Evolutionary conservation across 495 filamentous ascomycete species (phyloP), one percentile per base, ranked within the genome.

Genomic region (Xylaria intraflava): DNA sequence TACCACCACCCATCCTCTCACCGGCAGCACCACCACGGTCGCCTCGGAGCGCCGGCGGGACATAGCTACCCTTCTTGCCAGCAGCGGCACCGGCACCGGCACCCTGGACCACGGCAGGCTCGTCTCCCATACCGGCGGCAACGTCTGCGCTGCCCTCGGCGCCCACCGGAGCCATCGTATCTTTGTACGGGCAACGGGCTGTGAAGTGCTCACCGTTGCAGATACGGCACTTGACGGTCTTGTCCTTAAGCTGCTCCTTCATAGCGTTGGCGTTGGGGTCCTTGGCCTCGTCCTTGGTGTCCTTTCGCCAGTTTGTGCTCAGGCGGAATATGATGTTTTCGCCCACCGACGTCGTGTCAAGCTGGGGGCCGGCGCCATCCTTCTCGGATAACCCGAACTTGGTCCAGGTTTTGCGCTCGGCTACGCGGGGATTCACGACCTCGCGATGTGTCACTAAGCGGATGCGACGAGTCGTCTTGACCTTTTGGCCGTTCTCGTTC

Each of bases 191-290:
- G 60, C 86, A 98, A 65, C 92, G 83, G 27, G 92, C 90, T 2
- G 93, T 98, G 76, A 96, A 98, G 79, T 98, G 93, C 75, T 97
- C 94, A 59, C 94, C 93, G 69, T 83, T 87, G 74, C 93, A 98
- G 67, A 98, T 97, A 77, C 93, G 84, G 73, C 93, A 98, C 80
- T 96, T 96, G 75, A 98, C 94, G 80, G 95, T 95, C 82, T 95
- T 95, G 73, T 96, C 89, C 83, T 92, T 95, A 53, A 96, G 78
- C 78, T 89, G 82, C 59, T 89, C 89, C 78, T 90, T 93, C 77
- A 95, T 84, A 62, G 79, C 79, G 65, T 81, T 82, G 50, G 82
- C 83, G 78, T 88, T 88, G 73, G 86, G 82, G 55, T 83, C 85
- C 55, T 78, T 76, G 63, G 75, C 72, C 69, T 90, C 89, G 70